A percentile compares a stretch with the other conserved stretches of the same genome.
Evolutionary conservation across 2,329 filamentous ascomycete genomes (phyloP).

Genomic region (Uncinocarpus reesii): DNA sequence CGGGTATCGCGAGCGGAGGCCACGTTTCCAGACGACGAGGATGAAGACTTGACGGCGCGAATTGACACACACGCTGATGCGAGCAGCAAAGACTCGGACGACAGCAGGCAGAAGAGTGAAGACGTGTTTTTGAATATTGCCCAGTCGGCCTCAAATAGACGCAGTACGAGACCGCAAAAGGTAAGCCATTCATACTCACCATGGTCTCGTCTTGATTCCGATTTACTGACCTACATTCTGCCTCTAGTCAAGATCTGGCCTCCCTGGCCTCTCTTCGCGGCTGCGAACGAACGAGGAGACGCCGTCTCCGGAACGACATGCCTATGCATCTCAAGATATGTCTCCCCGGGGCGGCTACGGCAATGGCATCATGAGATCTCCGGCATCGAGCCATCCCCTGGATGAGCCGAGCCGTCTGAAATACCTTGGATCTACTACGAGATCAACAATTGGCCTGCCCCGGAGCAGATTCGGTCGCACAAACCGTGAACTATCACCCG

Average conservation of each 20-base stretch:
- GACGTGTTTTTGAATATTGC: slow-evolving; percentile 41
- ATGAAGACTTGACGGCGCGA: slow-evolving; percentile 9
- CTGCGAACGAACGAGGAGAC: slow-evolving; percentile 27
- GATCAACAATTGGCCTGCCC: slow-evolving; percentile 30
- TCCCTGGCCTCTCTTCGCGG: slow-evolving; percentile 31
- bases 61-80: slow-evolving; percentile 11
- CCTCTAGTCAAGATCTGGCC: slow-evolving; percentile 30
- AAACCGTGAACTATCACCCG: slow-evolving; percentile 29
- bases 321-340: slow-evolving; percentile 24
- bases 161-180: slow-evolving; percentile 28
- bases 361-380: slow-evolving; percentile 23
- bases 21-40: slow-evolving; percentile 21
- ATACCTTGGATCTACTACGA: slow-evolving; percentile 27
- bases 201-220: too few relatives aligned
- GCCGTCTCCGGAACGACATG: slow-evolving; percentile 29
- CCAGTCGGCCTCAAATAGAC: slow-evolving; percentile 31
- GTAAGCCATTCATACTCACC: slow-evolving; percentile 13
- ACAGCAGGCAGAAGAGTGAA: slow-evolving; percentile 32
- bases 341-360: slow-evolving; percentile 25
- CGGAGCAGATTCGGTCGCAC: slow-evolving; percentile 30
- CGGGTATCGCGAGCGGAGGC: slow-evolving; percentile 13
- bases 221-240: too few relatives aligned
- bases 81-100: slow-evolving; percentile 28
- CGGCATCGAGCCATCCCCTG: slow-evolving; percentile 31
- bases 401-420: slow-evolving; percentile 29